phyloP scores from a whole-genome alignment of 495 filamentous ascomycete species.

The Cryomyces antarcticus region DNA sequence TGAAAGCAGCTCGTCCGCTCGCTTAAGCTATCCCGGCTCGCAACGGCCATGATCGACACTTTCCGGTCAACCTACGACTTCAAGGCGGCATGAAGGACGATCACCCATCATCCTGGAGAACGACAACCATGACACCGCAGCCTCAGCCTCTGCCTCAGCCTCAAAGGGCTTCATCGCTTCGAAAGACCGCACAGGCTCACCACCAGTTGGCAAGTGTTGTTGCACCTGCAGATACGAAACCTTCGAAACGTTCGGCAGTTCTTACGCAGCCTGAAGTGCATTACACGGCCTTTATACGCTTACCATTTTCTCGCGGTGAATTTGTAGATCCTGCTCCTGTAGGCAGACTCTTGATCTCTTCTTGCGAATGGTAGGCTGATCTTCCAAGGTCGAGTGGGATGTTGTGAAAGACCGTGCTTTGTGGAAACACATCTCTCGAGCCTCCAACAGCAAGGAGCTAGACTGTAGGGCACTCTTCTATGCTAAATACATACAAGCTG shows the following conservation, averaged over 20 bases:
- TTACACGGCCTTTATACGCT: slow-evolving; percentile 62
- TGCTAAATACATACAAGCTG: slow-evolving; percentile 6
- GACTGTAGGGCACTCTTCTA: slow-evolving; percentile 38
- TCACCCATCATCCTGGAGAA: too few species aligned
- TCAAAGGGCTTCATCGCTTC: too few species aligned
- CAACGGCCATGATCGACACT: too few species aligned
- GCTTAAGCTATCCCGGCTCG: too few species aligned
- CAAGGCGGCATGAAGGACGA: too few species aligned
- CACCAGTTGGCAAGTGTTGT: too few species aligned
- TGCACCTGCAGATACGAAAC: too few species aligned
- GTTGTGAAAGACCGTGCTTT: slow-evolving; percentile 63
- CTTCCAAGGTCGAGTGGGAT: slow-evolving; percentile 44
- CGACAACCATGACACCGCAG: too few species aligned
- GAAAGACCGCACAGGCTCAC: too few species aligned
- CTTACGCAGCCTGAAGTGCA: slow-evolving; percentile 7
- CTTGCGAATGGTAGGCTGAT: slow-evolving; percentile 4
- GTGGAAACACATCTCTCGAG: slow-evolving; percentile 74
- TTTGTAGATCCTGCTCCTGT: slow-evolving; percentile 84
- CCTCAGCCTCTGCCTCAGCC: too few species aligned
- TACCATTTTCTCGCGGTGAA: slow-evolving; percentile 69
- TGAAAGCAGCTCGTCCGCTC: too few species aligned
- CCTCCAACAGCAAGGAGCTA: slow-evolving; percentile 51
- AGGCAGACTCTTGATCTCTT: slow-evolving; percentile 13
- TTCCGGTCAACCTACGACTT: too few species aligned
- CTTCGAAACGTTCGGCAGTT: not conserved